A percentile compares a stretch with the other conserved stretches of the same genome.
Evolutionary conservation across 352 stramenopile genomes (phyloP).

Genomic region (Albugo laibachii): DNA sequence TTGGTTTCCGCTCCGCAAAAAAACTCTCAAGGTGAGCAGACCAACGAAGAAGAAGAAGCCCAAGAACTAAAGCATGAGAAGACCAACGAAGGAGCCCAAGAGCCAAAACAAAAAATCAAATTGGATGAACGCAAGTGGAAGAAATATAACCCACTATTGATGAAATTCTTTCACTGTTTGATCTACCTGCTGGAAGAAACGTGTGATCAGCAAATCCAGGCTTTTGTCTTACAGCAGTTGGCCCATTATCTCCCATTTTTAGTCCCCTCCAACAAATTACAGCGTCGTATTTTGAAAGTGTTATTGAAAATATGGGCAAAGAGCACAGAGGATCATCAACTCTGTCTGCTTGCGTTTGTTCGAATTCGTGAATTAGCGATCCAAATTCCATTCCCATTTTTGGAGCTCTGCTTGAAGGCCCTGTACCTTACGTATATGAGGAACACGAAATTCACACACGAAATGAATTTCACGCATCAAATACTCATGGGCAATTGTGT

Average conservation of each 20-base stretch:
- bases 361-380: constrained; percentile 89
- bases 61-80: constrained; percentile 13
- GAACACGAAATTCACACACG: constrained; percentile 90
- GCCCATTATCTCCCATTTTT: constrained; percentile 53
- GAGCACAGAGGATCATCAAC: constrained; percentile 37
- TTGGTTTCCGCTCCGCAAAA: constrained; percentile 26
- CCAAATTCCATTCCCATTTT: constrained; percentile 90
- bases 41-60: constrained; percentile 5
- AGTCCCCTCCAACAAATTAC: constrained; percentile 42
- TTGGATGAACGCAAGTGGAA: constrained; percentile 67
- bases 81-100: constrained; percentile 8
- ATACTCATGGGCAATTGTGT: constrained; percentile 93
- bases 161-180: constrained; percentile 83
- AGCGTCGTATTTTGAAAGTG: constrained; percentile 50
- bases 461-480: constrained; percentile 60
- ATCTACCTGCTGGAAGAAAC: constrained; percentile 85
- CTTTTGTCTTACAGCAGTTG: constrained; percentile 68
- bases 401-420: constrained; percentile 90
- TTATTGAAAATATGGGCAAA: constrained; percentile 77
- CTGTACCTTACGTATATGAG: constrained; percentile 93
- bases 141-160: constrained; percentile 63
- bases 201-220: constrained; percentile 52
- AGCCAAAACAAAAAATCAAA: constrained; percentile 16
- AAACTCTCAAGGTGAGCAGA: constrained; percentile 5
- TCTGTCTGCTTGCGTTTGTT: constrained; percentile 88